phyloP scores from a whole-genome alignment of 2,329 filamentous ascomycete species.

The Penicillium occitanis region DNA sequence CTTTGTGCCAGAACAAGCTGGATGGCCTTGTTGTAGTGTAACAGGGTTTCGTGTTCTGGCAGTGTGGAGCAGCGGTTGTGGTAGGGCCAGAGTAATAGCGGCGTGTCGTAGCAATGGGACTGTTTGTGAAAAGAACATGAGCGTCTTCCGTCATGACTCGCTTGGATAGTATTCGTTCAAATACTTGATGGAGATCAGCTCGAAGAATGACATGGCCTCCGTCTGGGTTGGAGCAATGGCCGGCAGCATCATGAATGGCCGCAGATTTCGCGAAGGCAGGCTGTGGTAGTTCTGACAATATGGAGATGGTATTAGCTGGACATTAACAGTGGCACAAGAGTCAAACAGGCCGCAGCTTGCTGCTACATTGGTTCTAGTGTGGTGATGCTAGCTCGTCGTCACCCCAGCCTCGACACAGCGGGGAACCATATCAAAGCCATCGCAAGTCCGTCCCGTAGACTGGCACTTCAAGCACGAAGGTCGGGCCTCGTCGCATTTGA shows the following conservation, averaged over 20 bases:
- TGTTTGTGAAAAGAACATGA: constrained; percentile 38
- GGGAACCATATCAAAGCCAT: constrained; percentile 33
- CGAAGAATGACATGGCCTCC: neutral
- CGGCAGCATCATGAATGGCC: neutral
- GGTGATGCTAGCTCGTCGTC: neutral
- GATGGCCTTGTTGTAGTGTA: neutral
- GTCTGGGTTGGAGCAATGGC: neutral
- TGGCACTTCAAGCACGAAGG: constrained; percentile 40
- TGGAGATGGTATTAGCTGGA: neutral
- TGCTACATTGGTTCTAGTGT: neutral
- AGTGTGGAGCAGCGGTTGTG: constrained; percentile 24
- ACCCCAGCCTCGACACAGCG: constrained; percentile 28
- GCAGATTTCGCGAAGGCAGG: neutral
- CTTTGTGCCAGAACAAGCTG: constrained; percentile 30
- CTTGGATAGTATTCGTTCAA: constrained; percentile 27
- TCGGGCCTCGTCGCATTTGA: constrained; percentile 40
- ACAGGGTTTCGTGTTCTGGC: constrained; percentile 20
- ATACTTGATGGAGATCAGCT: neutral
- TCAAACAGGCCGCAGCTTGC: constrained; percentile 19
- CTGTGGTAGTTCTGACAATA: neutral
- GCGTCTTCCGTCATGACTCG: constrained; percentile 35
- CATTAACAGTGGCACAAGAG: neutral
- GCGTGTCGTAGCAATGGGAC: constrained; percentile 38
- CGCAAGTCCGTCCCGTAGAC: constrained; percentile 42
- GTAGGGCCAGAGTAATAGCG: constrained; percentile 30